These are phyloP conservation scores for Penicillium egyptiacum DNA, from an alignment of 495 filamentous ascomycete genomes.

Conservation along the genomic window DNA sequence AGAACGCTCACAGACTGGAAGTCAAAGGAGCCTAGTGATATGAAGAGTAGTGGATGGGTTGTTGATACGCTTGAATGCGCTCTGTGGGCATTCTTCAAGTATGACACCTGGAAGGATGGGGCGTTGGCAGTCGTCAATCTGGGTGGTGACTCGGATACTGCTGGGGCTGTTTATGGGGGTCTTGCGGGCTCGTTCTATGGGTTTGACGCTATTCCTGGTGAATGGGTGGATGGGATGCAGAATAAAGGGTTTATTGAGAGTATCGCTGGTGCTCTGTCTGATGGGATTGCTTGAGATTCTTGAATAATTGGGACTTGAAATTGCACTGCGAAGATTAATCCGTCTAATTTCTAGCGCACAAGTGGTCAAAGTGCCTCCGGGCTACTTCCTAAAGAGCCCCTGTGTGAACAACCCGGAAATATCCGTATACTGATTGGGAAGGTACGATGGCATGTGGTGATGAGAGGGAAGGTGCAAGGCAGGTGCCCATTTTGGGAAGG, in stretches of 20 bases:
- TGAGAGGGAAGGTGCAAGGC: too few relatives aligned
- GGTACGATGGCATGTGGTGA: too few relatives aligned
- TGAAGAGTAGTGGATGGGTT: conserved; percentile 46
- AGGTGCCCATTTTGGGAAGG: too few relatives aligned
- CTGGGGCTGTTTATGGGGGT: conserved; percentile 51
- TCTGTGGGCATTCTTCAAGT: conserved; percentile 49
- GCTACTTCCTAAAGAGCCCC: too few relatives aligned
- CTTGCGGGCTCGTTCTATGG: conserved; percentile 49
- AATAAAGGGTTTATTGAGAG: conserved; percentile 22
- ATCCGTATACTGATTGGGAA: too few relatives aligned
- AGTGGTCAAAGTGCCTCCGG: too few relatives aligned
- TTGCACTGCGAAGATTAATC: too few relatives aligned
- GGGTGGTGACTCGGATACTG: conserved; percentile 53
- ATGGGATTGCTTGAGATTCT: background rate
- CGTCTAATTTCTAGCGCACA: too few relatives aligned
- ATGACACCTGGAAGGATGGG: conserved; percentile 39
- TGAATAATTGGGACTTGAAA: too few relatives aligned
- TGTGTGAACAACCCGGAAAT: too few relatives aligned
- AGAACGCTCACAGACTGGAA: conserved; percentile 22
- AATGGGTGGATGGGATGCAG: conserved; percentile 38
- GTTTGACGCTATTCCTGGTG: conserved; percentile 31
- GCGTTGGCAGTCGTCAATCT: conserved; percentile 47
- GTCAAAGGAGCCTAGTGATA: conserved; percentile 15
- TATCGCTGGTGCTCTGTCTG: conserved; percentile 39
- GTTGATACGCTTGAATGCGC: conserved; percentile 47